These are phyloP conservation scores for Suhomyces bribrorum DNA, from an alignment of 1,139 yeast genomes.

Conservation along the genomic window DNA sequence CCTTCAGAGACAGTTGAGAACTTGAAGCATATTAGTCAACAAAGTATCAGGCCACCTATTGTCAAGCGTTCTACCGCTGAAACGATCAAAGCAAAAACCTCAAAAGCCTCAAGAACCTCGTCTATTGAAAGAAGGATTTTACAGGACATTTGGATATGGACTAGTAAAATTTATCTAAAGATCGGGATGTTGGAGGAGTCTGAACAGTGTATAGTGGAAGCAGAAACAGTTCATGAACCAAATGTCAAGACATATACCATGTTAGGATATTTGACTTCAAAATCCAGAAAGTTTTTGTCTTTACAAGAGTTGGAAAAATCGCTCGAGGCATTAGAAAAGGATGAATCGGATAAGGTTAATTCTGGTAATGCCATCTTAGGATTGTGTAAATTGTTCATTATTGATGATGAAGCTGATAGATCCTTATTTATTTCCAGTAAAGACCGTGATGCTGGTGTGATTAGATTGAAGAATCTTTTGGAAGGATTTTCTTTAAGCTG, in stretches of 20 bases:
- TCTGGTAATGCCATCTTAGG: constrained; percentile 69
- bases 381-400: constrained; percentile 55
- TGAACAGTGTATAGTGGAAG: constrained; percentile 73
- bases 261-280: constrained; percentile 52
- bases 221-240: constrained; percentile 55
- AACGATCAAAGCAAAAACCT: background rate
- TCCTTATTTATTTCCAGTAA: constrained; percentile 44
- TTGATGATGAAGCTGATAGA: constrained; percentile 36
- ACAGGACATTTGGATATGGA: constrained; percentile 75
- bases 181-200: constrained; percentile 60
- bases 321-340: constrained; percentile 41
- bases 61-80: constrained; percentile 3
- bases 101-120: background rate
- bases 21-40: constrained; percentile 5
- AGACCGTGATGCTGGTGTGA: constrained; percentile 65
- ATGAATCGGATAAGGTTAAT: constrained; percentile 30
- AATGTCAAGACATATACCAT: constrained; percentile 55
- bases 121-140: constrained; percentile 32
- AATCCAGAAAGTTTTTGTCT: constrained; percentile 48
- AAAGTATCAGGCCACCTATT: background rate
- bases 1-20: constrained; percentile 3
- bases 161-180: constrained; percentile 64
- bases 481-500: constrained; percentile 50
- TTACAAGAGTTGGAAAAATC: constrained; percentile 70
- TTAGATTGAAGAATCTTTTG: constrained; percentile 62